phyloP scores from a whole-genome alignment of 192 early-diverging fungal species.

The Rhizophagus prolifer region DNA sequence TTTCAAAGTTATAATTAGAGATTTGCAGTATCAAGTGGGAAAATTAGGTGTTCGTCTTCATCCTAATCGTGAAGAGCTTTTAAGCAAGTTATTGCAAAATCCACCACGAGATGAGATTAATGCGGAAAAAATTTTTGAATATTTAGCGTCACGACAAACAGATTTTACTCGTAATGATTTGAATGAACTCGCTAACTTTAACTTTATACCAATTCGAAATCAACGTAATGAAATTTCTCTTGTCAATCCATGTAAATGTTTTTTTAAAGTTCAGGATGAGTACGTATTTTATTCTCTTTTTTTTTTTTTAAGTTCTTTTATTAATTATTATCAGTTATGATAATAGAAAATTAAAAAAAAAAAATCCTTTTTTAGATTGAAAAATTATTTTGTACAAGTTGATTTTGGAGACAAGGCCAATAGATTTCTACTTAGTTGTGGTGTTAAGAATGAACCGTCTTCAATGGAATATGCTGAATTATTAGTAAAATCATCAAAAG shows the following conservation, averaged over 20 bases:
- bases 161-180: constrained; percentile 58
- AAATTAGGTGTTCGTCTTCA: constrained; percentile 67
- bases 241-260: too few species aligned
- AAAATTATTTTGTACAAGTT: constrained; percentile 55
- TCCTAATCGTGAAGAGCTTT: constrained; percentile 45
- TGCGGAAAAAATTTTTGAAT: constrained; percentile 64
- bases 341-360: too few species aligned
- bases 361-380: constrained; percentile 44
- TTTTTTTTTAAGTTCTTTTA: too few species aligned
- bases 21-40: constrained; percentile 48
- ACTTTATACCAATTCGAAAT: constrained; percentile 64
- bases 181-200: constrained; percentile 42
- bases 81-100: constrained; percentile 40
- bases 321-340: too few species aligned
- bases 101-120: constrained; percentile 35
- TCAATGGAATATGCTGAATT: constrained; percentile 66
- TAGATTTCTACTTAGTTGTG: constrained; percentile 77
- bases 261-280: not conserved
- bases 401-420: constrained; percentile 76
- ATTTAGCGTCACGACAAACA: constrained; percentile 60
- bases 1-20: constrained; percentile 61
- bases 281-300: not conserved
- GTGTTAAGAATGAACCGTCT: constrained; percentile 78
- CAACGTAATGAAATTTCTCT: not conserved
- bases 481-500: constrained; percentile 56